Conservation (phyloP, 2,329 filamentous ascomycete species). For the Diaporthe aspalathi region DNA sequence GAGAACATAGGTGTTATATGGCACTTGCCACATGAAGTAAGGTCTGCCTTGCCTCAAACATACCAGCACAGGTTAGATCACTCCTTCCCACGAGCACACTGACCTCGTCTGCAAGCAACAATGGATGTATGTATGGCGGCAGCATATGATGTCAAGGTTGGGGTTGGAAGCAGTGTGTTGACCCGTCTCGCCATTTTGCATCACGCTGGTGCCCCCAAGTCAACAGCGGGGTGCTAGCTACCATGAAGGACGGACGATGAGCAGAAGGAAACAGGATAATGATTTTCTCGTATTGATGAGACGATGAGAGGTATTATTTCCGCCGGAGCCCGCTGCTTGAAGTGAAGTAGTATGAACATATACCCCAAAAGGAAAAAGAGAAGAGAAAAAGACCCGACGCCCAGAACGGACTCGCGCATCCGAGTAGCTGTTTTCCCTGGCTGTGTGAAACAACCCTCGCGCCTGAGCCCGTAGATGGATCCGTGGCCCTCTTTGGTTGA, state of each 20-base stretch:
- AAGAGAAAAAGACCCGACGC: not conserved
- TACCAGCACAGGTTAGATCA: not conserved
- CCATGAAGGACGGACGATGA: not conserved
- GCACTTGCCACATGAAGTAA: not conserved
- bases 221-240: not conserved
- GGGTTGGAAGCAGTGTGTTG: too few relatives aligned
- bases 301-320: not conserved
- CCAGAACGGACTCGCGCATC: not conserved
- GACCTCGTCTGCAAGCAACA: not conserved
- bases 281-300: not conserved
- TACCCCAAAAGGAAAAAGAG: not conserved
- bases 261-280: not conserved
- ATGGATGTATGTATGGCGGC: not conserved
- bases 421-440: not conserved
- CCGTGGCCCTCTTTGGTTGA: not conserved
- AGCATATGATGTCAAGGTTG: not conserved
- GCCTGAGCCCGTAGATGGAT: not conserved
- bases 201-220: not conserved
- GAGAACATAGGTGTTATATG: not conserved
- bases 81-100: not conserved
- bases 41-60: not conserved
- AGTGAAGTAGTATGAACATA: constrained; percentile 6
- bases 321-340: constrained; percentile 1
- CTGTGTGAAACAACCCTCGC: not conserved
- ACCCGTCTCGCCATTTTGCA: not conserved